Percentiles rank a stretch among this genome's conserved stretches.
phyloP scores from a whole-genome alignment of 2,329 filamentous ascomycete species.

The Zelopaecilomyces penicillatus region DNA sequence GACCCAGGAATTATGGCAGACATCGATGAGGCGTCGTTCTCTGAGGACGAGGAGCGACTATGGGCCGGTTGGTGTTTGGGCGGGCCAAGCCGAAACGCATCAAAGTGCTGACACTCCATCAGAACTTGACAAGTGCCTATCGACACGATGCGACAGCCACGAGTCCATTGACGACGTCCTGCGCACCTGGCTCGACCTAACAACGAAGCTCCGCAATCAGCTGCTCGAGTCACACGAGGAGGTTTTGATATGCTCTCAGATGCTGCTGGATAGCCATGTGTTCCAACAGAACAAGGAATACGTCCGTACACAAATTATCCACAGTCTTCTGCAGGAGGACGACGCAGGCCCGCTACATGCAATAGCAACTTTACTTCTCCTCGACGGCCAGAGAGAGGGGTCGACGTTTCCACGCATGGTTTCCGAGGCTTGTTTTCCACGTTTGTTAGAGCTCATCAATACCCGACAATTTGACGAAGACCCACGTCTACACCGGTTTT shows the following conservation, averaged over 20 bases:
- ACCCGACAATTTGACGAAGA: slow-evolving; percentile 56
- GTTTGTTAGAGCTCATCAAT: slow-evolving; percentile 74
- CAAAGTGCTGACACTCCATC: slow-evolving; percentile 9
- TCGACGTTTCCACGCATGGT: slow-evolving; percentile 80
- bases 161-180: slow-evolving; percentile 73
- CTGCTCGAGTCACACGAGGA: slow-evolving; percentile 72
- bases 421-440: slow-evolving; percentile 71
- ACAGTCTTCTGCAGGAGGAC: slow-evolving; percentile 85
- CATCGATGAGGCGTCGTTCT: slow-evolving; percentile 53
- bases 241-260: slow-evolving; percentile 69
- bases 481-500: slow-evolving; percentile 63
- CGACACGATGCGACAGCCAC: slow-evolving; percentile 40
- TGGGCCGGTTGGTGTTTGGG: slow-evolving; percentile 61
- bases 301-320: slow-evolving; percentile 85
- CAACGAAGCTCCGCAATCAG: slow-evolving; percentile 65
- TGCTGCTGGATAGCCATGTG: slow-evolving; percentile 65
- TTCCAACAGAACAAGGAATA: slow-evolving; percentile 73
- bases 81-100: background rate
- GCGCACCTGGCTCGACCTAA: slow-evolving; percentile 73
- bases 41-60: slow-evolving; percentile 75
- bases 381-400: slow-evolving; percentile 76
- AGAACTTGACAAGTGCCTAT: slow-evolving; percentile 43
- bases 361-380: slow-evolving; percentile 74
- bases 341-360: slow-evolving; percentile 71
- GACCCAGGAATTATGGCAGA: slow-evolving; percentile 42